Conservation (phyloP, 768 basidiomycete genomes). For the Candolleomyces eurysporus region DNA sequence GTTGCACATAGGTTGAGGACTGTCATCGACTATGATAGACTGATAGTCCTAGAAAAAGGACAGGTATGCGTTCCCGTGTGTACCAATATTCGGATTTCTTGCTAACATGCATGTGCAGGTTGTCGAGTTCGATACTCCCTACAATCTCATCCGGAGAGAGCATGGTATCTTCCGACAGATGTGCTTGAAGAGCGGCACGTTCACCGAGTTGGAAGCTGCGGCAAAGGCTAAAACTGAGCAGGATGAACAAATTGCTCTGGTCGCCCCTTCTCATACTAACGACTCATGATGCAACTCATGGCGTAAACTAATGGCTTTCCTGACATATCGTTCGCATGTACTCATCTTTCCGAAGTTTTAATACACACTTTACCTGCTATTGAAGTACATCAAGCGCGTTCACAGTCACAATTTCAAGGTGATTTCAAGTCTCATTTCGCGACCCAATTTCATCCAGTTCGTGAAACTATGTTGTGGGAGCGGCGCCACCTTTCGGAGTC, state of each 20-base stretch:
- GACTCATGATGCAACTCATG: too few relatives aligned
- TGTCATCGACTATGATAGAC: conserved; percentile 76
- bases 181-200: conserved; percentile 71
- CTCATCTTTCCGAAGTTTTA: too few relatives aligned
- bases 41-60: conserved; percentile 80
- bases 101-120: conserved; percentile 29
- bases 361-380: too few relatives aligned
- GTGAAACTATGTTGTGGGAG: too few relatives aligned
- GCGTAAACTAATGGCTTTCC: too few relatives aligned
- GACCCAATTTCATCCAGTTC: too few relatives aligned
- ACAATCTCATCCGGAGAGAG: conserved; percentile 60
- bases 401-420: too few relatives aligned
- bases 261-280: too few relatives aligned
- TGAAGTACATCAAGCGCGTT: too few relatives aligned
- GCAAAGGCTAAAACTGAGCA: conserved; percentile 46
- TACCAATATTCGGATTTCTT: background rate
- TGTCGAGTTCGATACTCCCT: conserved; percentile 71
- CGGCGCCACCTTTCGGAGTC: too few relatives aligned
- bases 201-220: conserved; percentile 53
- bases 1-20: conserved; percentile 77
- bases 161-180: conserved; percentile 66
- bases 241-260: background rate
- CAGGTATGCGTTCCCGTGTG: conserved; percentile 27
- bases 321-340: too few relatives aligned
- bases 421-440: too few relatives aligned